phyloP scores from a whole-genome alignment of 495 filamentous ascomycete genomes.

The Ascodesmis nigricans region DNA sequence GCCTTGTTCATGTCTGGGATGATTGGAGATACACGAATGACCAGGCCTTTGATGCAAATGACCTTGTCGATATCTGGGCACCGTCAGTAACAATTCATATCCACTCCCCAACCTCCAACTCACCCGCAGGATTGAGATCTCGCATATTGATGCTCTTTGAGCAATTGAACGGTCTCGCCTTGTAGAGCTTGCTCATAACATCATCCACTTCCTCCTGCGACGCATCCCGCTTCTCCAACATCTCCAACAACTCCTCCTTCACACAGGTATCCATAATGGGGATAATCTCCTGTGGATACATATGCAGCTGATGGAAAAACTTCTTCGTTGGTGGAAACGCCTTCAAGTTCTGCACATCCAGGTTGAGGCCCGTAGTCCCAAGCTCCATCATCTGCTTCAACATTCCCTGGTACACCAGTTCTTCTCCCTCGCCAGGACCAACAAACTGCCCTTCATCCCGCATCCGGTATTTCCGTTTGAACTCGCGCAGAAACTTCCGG shows the following conservation, averaged over 20 bases:
- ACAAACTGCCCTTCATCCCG: slow-evolving; percentile 36
- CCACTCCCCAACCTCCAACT: slow-evolving; percentile 7
- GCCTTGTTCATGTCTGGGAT: slow-evolving; percentile 97
- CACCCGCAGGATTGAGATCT: slow-evolving; percentile 73
- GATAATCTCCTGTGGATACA: slow-evolving; percentile 86
- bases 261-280: slow-evolving; percentile 87
- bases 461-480: slow-evolving; percentile 78
- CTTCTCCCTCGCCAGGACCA: slow-evolving; percentile 42
- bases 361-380: slow-evolving; percentile 58
- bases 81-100: slow-evolving; percentile 12
- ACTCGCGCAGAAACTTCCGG: slow-evolving; percentile 78
- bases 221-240: slow-evolving; percentile 46
- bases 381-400: slow-evolving; percentile 76
- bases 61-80: slow-evolving; percentile 76
- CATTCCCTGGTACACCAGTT: slow-evolving; percentile 66
- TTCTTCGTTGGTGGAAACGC: slow-evolving; percentile 80
- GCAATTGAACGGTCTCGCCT: slow-evolving; percentile 75
- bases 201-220: slow-evolving; percentile 24
- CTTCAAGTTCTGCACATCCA: slow-evolving; percentile 77
- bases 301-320: slow-evolving; percentile 82
- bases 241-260: slow-evolving; percentile 80
- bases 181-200: slow-evolving; percentile 51
- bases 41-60: slow-evolving; percentile 84
- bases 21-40: slow-evolving; percentile 85
- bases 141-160: slow-evolving; percentile 76